Evolutionary conservation across 2,329 filamentous ascomycete species (phyloP).

Genomic region (Ophiostoma sp.): DNA sequence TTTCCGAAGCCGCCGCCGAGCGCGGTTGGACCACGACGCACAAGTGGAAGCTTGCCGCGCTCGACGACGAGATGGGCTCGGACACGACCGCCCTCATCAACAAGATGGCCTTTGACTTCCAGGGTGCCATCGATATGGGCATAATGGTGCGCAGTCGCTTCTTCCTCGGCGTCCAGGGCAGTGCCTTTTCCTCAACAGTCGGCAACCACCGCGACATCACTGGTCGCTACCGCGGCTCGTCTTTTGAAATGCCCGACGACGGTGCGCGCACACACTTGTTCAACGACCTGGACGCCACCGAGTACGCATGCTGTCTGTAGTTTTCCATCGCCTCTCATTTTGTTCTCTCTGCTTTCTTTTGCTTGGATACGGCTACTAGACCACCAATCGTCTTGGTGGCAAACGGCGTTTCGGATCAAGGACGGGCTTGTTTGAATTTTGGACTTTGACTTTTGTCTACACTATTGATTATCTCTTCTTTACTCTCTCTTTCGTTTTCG

Average conservation of each 20-base stretch:
- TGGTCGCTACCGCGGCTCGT: constrained; percentile 35
- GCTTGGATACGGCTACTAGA: neutral
- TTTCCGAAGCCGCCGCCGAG: constrained; percentile 30
- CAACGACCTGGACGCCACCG: constrained; percentile 32
- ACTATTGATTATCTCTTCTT: neutral
- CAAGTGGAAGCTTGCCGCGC: constrained; percentile 32
- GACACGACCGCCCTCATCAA: constrained; percentile 28
- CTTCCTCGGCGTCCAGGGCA: constrained; percentile 34
- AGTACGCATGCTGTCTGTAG: constrained; percentile 35
- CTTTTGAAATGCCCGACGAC: constrained; percentile 30
- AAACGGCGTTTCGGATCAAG: neutral
- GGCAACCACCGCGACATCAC: constrained; percentile 34
- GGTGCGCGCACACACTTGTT: constrained; percentile 34
- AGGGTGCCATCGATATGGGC: constrained; percentile 34
- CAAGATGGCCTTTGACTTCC: constrained; percentile 34
- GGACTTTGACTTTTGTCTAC: neutral
- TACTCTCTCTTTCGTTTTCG: no score
- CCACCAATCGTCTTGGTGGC: neutral
- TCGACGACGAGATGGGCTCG: constrained; percentile 25
- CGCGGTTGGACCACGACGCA: constrained; percentile 35
- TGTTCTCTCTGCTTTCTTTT: neutral
- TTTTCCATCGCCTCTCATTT: neutral
- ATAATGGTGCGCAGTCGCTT: constrained; percentile 33
- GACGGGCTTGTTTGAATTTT: neutral
- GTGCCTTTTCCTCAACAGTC: constrained; percentile 33